phyloP scores from a whole-genome alignment of 257 asterid genomes.

The Nemophila menziesii region DNA sequence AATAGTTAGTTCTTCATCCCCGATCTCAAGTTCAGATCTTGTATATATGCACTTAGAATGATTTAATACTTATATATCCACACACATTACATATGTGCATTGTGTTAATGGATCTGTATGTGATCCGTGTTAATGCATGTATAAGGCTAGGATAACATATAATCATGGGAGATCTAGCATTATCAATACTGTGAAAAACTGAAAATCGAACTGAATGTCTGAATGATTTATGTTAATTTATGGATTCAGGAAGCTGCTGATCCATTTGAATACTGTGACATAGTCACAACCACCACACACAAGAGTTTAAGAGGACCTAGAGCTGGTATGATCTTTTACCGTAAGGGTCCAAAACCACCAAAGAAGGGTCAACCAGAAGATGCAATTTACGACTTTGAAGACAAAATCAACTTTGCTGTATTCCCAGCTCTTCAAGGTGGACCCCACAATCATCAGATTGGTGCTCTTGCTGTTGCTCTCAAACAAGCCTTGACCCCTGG shows the following conservation, averaged over 20 bases:
- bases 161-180: not conserved
- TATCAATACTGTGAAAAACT: not conserved
- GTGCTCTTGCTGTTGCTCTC: slow-evolving; percentile 94
- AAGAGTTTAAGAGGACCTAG: slow-evolving; percentile 71
- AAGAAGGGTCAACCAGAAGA: slow-evolving; percentile 65
- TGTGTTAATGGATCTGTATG: not conserved
- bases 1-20: not conserved
- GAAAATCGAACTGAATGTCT: no score
- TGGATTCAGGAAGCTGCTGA: slow-evolving; percentile 62
- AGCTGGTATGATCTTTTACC: slow-evolving; percentile 40
- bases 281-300: slow-evolving; percentile 85
- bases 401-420: slow-evolving; percentile 87
- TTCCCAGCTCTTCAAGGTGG: slow-evolving; percentile 98
- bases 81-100: not conserved
- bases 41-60: not conserved
- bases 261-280: slow-evolving; percentile 37
- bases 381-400: slow-evolving; percentile 85
- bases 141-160: not conserved
- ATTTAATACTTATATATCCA: not conserved
- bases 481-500: slow-evolving; percentile 76
- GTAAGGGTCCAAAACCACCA: slow-evolving; percentile 40
- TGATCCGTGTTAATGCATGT: not conserved
- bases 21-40: not conserved
- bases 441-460: slow-evolving; percentile 96
- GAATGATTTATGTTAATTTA: no score